phyloP scores from a whole-genome alignment of 306 rosid genomes.

The Fagus sylvatica region DNA sequence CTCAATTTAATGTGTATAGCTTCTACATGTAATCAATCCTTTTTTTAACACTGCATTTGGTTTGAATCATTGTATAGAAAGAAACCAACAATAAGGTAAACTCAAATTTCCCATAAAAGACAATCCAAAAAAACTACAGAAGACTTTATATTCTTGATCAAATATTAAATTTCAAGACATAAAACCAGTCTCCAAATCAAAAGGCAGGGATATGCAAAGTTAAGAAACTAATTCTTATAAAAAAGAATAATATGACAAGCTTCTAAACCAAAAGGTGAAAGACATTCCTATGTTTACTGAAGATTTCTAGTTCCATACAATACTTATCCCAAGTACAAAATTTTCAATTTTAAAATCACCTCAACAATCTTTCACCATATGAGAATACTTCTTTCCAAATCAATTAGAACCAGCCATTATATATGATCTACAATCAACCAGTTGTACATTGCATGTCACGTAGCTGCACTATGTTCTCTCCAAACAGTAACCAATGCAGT shows the following conservation, averaged over 20 bases:
- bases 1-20: conserved; percentile 34
- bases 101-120: background rate
- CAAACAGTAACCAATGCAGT: background rate
- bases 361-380: background rate
- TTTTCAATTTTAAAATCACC: conserved; percentile 1
- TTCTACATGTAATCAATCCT: conserved; percentile 7
- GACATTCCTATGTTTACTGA: background rate
- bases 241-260: background rate
- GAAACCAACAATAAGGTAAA: background rate
- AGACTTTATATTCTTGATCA: background rate
- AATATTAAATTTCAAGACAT: background rate
- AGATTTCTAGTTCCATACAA: background rate
- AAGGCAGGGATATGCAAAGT: background rate
- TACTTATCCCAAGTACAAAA: background rate
- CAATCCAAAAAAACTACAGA: conserved; percentile 2
- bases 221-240: background rate
- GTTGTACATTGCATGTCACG: background rate
- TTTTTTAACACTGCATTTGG: background rate
- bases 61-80: background rate
- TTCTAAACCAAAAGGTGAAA: background rate
- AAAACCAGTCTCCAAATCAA: background rate
- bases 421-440: background rate
- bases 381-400: background rate
- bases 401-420: background rate
- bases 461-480: background rate